Conservation (phyloP, 371 early-diverging fungal species). For the Apophysomyces ossiformis region DNA sequence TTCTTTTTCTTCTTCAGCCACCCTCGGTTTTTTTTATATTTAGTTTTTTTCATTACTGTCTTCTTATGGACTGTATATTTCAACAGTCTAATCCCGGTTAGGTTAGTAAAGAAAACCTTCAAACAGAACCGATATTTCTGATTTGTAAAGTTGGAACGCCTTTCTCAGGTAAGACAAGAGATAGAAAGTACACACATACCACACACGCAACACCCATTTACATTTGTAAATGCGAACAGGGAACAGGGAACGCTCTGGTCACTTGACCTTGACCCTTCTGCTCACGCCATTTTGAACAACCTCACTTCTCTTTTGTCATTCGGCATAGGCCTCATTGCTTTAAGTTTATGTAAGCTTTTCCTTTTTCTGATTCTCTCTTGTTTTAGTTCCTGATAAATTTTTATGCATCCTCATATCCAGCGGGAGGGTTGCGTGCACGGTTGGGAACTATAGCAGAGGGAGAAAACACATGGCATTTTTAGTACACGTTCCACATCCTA, state of each 20-base stretch:
- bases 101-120: not conserved
- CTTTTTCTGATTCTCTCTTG: not conserved
- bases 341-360: constrained; percentile 10
- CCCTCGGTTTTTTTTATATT: not conserved
- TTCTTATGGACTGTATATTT: not conserved
- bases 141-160: not conserved
- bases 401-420: constrained; percentile 50
- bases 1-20: constrained; percentile 2
- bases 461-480: not conserved
- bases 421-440: constrained; percentile 47
- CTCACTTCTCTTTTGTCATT: not conserved
- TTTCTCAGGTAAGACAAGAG: constrained; percentile 1
- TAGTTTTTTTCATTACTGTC: too few species aligned
- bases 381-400: constrained; percentile 13
- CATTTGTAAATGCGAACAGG: constrained; percentile 2
- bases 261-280: constrained; percentile 2
- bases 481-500: not conserved
- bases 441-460: constrained; percentile 38
- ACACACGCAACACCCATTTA: not conserved
- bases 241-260: not conserved
- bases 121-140: not conserved
- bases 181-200: too few species aligned
- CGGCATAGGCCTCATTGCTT: not conserved
- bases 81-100: not conserved
- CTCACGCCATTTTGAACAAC: constrained; percentile 7